Evolutionary conservation across 2,329 filamentous ascomycete genomes (phyloP), one percentile per base, ranked within the genome.

Genomic region (Chrysoporthe austroafricana): DNA sequence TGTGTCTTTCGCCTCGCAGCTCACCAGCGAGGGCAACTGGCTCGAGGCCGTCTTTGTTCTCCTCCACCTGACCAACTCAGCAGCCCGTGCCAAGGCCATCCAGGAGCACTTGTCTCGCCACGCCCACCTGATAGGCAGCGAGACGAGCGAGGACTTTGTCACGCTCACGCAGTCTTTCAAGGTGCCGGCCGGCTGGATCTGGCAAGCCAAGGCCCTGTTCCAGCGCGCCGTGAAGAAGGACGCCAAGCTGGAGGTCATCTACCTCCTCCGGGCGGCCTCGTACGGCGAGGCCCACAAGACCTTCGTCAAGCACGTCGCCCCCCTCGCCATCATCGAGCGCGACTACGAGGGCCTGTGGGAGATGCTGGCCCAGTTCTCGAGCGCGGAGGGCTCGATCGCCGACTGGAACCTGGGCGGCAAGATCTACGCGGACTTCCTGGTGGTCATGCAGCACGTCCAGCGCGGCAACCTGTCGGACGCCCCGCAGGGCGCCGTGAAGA

Each of bases 241-340:
- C 76, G 84, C 91, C 13, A 85, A 84, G 58, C 83, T 84, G 5
- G 93, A 97, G 77, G 91, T 95, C 11, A 85, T 90, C 65, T 96
- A 90, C 74, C 88, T 99, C 14, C 85, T 98, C 68, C 88, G 89
- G 61, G 95, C 94, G 2, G 86, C 87, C 50, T 89, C 92, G 54
- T 91, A 89, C 78, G 84, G 88, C 42, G 92, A 96, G 76, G 96
- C 96, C 0, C 96, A 98, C 79, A 86, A 89, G 39, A 92, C 95
- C 0, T 90, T 99, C 64, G 87, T 91, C 69, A 88, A 88, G 70
- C 86, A 91, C 71, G 94, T 98, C 42, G 96, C 92, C 0, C 96
- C 96, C 0, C 84, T 86, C 39, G 88, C 93, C 13, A 86, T 99
- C 70, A 91, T 99, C 69, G 91, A 93, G 75, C 89, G 91, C 56